Base-by-base conservation (phyloP, 441 rosid genomes). In the Breynia disticha region DNA sequence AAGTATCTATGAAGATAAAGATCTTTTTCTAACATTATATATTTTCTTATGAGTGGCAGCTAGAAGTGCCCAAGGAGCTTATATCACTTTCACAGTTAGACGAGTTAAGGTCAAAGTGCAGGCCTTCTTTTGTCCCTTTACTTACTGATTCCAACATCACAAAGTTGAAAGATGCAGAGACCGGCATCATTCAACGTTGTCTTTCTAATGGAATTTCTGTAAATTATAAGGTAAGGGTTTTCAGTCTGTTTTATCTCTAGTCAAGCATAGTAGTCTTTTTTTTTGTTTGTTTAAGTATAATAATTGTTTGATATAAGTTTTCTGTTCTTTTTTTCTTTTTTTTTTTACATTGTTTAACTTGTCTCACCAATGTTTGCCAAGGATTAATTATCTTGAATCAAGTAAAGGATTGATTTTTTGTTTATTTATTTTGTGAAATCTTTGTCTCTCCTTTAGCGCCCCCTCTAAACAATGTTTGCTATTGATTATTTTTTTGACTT, bases 1-100 rank as follows among this genome's bases (percentile, higher is more conserved):
- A 48, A 19, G 47, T 22, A 13, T 59, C 22, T 22, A 19, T 32
- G 57, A 52, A 50, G 67, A 8, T 28, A 28, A 64, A 57, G n/a
- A 51, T 47, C 45, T 32, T 66, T n/a, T 52, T 56, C 56, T 67
- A 39, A 66, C 22, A 65, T 67, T 46, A 47, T 57, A 22, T 57
- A 57, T 46, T 47, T 61, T 42, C 55, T 66, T 46, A 20, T 67
- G 59, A 50, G 45, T 83, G 35, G 70, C 88, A 90, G 99, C 90
- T 95, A 57, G 99, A 95, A 73, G 99, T 95, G 73, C 99, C 99
- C 48, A 86, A 80, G 67, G 97, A 84, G 66, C 68, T 95, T 71
- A 73, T 95, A 64, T 78, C 97, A 61, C 64, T 80, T 22, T 60
- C 69, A 56, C 77, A 87, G 72, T 72, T 95, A 60, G 74, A 87